Evolutionary conservation across 192 early-diverging fungal species (phyloP), one percentile per base, ranked within the genome.

Genomic region (Phycomyces nitens): DNA sequence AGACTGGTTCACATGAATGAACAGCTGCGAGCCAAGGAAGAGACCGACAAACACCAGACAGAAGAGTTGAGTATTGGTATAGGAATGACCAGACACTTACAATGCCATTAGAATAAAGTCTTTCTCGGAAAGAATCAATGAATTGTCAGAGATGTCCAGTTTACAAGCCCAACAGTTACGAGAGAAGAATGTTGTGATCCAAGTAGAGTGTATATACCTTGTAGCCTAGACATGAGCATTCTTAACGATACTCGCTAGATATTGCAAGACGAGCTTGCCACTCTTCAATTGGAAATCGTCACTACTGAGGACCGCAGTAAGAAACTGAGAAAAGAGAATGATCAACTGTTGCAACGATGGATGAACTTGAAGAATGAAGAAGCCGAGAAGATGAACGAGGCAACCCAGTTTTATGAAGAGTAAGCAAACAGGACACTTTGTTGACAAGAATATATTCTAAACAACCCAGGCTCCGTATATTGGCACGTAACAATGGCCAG

Each of bases 171-270:
- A 81, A 22, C 54, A 88, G 20, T 72, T 96, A 8, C 80, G 81
- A 58, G 92, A 95, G 74, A 99, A 97, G 73, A 93, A 97, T 64
- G 78, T 85, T n/a, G 90, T 89, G 1, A 96, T 99, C 54, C 92
- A 92, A 75, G 87, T 88, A 62, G 54, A 51, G 7, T 44, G 39
- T 52, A 23, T 18, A n/a, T n/a, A n/a, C n/a, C n/a, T n/a, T n/a
- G n/a, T n/a, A n/a, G n/a, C n/a, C n/a, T n/a, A n/a, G n/a, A n/a
- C n/a, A n/a, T n/a, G n/a, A n/a, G n/a, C n/a, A n/a, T n/a, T n/a
- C n/a, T n/a, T n/a, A n/a, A n/a, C n/a, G n/a, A n/a, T n/a, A n/a
- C 22, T 52, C 14, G 18, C 26, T 50, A 93, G 88, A 84, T 95
- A 22, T 67, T 97, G 53, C 90, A 92, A 76, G 96, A 99, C 71